phyloP scores from a whole-genome alignment of 1,284 basidiomycete species.

The Puccinia hordei region DNA sequence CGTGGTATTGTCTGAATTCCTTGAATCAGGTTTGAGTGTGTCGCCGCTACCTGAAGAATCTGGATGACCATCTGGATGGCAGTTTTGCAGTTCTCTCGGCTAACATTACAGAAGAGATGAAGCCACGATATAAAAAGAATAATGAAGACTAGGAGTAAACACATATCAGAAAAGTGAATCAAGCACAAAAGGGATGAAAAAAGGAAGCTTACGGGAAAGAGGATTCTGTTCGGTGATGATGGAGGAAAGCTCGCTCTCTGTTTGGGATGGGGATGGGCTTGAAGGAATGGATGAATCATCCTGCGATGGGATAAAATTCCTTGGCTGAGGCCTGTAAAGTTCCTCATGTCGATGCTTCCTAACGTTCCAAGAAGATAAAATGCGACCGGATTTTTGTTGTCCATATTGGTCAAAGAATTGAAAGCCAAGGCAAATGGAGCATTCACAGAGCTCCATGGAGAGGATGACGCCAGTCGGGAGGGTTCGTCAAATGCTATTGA shows the following conservation, averaged over 20 bases:
- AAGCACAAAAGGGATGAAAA: neutral
- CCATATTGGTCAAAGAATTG: neutral
- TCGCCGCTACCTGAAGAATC: neutral
- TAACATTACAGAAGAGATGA: constrained; percentile 37
- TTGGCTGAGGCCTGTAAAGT: neutral
- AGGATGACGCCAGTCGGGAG: too few relatives aligned
- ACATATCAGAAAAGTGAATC: neutral
- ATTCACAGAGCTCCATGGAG: too few relatives aligned
- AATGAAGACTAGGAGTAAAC: constrained; percentile 9
- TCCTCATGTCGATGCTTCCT: neutral
- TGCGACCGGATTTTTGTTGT: neutral
- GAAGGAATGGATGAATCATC: neutral
- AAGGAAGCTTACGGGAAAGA: constrained; percentile 5
- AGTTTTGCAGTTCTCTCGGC: constrained; percentile 23
- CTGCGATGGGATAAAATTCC: too few relatives aligned
- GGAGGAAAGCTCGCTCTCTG: neutral
- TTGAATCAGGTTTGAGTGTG: neutral
- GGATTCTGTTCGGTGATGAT: neutral
- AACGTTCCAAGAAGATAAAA: neutral
- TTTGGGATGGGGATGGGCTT: neutral
- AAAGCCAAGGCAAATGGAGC: constrained; percentile 1
- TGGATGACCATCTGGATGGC: constrained; percentile 14
- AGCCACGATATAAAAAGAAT: constrained; percentile 25
- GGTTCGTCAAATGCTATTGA: too few relatives aligned
- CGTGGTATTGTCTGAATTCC: neutral